These are phyloP conservation scores for Colletotrichum sp. DNA, from an alignment of 2,329 filamentous ascomycete species.

Conservation along the genomic window DNA sequence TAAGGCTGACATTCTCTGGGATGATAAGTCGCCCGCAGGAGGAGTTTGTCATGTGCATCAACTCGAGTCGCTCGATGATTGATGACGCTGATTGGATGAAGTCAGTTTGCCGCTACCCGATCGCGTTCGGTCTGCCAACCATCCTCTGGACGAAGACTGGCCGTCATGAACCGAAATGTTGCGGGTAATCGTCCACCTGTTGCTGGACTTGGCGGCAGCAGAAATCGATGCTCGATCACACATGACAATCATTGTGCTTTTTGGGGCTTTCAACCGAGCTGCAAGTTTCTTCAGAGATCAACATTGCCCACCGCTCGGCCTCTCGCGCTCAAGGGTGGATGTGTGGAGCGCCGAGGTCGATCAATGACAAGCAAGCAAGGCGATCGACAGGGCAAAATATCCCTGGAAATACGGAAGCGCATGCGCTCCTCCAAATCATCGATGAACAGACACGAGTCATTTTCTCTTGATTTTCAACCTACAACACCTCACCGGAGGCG, in stretches of 20 bases:
- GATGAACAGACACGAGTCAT: conserved; percentile 1
- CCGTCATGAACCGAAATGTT: neutral
- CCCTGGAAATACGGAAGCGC: neutral
- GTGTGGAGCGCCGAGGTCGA: conserved; percentile 8
- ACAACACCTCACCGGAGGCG: neutral
- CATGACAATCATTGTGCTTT: neutral
- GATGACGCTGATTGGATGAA: neutral
- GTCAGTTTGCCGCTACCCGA: neutral
- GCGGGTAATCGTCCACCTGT: neutral
- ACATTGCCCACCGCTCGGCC: neutral
- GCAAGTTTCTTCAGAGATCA: neutral
- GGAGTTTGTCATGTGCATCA: conserved; percentile 10
- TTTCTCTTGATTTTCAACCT: neutral
- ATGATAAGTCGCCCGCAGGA: neutral
- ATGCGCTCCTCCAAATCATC: neutral
- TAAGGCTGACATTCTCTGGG: neutral
- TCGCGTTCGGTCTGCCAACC: neutral
- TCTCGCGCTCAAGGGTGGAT: neutral
- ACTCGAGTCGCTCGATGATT: neutral
- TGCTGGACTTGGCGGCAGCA: neutral
- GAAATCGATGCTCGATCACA: neutral
- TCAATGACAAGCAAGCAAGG: conserved; percentile 3
- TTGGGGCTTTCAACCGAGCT: neutral
- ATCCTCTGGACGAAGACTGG: neutral
- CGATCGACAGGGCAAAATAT: conserved; percentile 17